Conservation (phyloP, 768 basidiomycete species). For the Phanerodontia chrysosporium region DNA sequence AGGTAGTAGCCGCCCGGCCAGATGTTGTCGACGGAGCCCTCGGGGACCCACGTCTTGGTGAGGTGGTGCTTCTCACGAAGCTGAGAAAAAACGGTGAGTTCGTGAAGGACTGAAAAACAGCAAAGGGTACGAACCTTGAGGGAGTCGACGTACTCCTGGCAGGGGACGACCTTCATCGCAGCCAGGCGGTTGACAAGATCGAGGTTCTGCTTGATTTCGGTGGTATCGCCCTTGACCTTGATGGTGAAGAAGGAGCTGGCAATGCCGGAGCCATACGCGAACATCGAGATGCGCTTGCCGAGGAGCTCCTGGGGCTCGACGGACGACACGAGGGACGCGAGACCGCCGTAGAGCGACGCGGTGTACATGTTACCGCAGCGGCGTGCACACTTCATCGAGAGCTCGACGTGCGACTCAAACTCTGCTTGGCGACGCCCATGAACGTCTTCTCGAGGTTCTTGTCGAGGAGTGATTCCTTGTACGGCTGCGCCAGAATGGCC, state of each 20-base stretch:
- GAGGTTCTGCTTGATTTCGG: conserved; percentile 76
- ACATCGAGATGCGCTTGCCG: conserved; percentile 88
- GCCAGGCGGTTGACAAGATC: conserved; percentile 74
- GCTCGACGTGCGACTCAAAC: conserved; percentile 73
- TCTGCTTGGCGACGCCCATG: conserved; percentile 70
- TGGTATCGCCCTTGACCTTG: conserved; percentile 82
- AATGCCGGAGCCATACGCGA: conserved; percentile 94
- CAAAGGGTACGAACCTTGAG: conserved; percentile 48
- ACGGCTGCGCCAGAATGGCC: conserved; percentile 57
- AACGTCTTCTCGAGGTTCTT: conserved; percentile 96
- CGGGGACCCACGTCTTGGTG: conserved; percentile 76
- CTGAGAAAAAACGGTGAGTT: conserved; percentile 38
- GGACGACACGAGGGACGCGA: conserved; percentile 78
- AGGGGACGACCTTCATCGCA: conserved; percentile 86
- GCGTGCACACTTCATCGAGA: conserved; percentile 81
- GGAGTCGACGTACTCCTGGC: conserved; percentile 87
- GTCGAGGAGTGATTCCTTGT: conserved; percentile 79
- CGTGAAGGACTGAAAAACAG: background rate
- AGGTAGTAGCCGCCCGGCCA: conserved; percentile 96
- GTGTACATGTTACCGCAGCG: conserved; percentile 99
- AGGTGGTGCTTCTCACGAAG: conserved; percentile 98
- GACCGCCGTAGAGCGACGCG: conserved; percentile 90
- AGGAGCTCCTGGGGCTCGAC: conserved; percentile 65
- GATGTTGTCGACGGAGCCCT: conserved; percentile 86
- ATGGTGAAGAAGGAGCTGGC: conserved; percentile 93